A percentile compares a stretch with the other conserved stretches of the same genome.
phyloP scores from a whole-genome alignment of 768 basidiomycete genomes.

The Mycena haematopus region DNA sequence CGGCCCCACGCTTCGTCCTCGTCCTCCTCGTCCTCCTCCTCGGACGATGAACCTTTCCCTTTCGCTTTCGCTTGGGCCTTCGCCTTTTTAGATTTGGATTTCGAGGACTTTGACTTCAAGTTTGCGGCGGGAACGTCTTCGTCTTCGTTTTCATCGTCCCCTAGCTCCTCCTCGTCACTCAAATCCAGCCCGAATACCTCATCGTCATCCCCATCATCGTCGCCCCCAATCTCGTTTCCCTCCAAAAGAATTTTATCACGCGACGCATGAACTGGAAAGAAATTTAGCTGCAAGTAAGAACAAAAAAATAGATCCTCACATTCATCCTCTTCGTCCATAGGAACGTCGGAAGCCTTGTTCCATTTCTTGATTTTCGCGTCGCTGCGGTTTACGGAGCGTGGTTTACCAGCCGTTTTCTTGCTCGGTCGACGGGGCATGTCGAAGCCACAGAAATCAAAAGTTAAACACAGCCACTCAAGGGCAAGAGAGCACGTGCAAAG shows the following conservation, averaged over 20 bases:
- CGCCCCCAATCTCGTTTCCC: constrained; percentile 51
- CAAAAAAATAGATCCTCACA: constrained; percentile 52
- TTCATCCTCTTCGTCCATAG: constrained; percentile 79
- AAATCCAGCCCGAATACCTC: constrained; percentile 40
- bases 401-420: constrained; percentile 46
- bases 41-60: constrained; percentile 33
- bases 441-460: background rate
- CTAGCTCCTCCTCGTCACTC: constrained; percentile 36
- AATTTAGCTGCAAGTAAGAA: constrained; percentile 16
- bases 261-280: constrained; percentile 66
- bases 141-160: constrained; percentile 33
- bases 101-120: constrained; percentile 23
- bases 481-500: background rate
- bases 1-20: constrained; percentile 82
- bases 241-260: constrained; percentile 82
- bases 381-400: constrained; percentile 55
- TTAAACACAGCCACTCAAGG: background rate
- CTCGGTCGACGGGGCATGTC: constrained; percentile 56
- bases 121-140: constrained; percentile 16
- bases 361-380: constrained; percentile 67
- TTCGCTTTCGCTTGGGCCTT: constrained; percentile 32
- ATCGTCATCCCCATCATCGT: constrained; percentile 46
- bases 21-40: constrained; percentile 50
- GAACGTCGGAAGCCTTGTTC: constrained; percentile 72
- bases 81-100: constrained; percentile 33